Conservation (phyloP, 169 alveolate genomes). For the Cyclospora cayetanensis region DNA sequence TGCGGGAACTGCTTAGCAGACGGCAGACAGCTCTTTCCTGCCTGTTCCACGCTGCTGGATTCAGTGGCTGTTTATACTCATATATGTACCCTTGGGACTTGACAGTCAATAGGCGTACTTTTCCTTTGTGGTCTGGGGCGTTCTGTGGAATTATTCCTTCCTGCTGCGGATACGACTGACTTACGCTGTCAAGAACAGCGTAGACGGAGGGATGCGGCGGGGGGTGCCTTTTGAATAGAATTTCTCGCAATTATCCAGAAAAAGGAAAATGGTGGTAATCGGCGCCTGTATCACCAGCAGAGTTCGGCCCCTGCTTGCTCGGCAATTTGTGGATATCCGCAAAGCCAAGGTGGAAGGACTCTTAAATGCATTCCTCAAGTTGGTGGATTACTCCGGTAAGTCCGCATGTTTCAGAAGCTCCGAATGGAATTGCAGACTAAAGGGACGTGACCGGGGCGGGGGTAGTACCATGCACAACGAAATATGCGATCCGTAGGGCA, state of each 20-base stretch:
- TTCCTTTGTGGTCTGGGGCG: not conserved
- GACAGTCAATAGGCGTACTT: not conserved
- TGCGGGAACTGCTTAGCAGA: conserved; percentile 23
- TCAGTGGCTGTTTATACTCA: not conserved
- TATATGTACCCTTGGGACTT: not conserved
- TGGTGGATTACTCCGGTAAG: conserved; percentile 75
- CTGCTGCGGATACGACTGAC: not conserved
- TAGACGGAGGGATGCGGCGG: conserved; percentile 41
- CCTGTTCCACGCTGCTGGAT: not conserved
- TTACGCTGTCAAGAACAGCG: not conserved
- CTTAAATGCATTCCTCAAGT: conserved; percentile 80
- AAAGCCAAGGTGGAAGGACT: conserved; percentile 88
- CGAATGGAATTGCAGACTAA: too few species aligned
- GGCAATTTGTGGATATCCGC: conserved; percentile 90
- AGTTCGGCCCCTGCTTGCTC: conserved; percentile 87
- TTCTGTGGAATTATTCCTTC: not conserved
- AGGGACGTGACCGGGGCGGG: too few species aligned
- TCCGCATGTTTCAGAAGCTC: too few species aligned
- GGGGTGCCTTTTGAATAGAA: not conserved
- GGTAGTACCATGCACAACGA: too few species aligned
- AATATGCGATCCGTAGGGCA: too few species aligned
- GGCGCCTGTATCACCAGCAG: conserved; percentile 83
- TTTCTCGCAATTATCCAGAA: not conserved
- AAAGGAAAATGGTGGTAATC: conserved; percentile 81
- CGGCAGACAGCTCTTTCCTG: not conserved